Evolutionary conservation across 768 basidiomycete species (phyloP).

Genomic region (Kwoniella botswanensis): DNA sequence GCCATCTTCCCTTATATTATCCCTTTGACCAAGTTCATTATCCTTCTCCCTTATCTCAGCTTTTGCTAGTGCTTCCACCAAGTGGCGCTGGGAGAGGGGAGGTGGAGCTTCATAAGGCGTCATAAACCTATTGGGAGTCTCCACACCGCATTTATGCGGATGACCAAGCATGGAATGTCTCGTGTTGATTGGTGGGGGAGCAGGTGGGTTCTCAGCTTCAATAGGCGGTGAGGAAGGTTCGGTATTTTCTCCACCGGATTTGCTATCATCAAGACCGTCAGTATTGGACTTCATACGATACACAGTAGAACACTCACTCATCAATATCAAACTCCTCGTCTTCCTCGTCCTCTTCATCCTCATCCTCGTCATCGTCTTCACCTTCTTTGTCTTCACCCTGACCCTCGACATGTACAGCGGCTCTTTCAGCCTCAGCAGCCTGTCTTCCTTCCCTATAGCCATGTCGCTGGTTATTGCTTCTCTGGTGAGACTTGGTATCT

Average conservation of each 20-base stretch:
- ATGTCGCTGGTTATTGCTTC: background rate
- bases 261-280: conserved; percentile 51
- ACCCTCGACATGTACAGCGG: conserved; percentile 8
- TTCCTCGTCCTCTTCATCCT: conserved; percentile 66
- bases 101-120: conserved; percentile 49
- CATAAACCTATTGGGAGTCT: conserved; percentile 58
- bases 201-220: conserved; percentile 14
- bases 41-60: conserved; percentile 57
- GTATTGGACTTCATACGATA: background rate
- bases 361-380: conserved; percentile 56
- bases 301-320: conserved; percentile 62
- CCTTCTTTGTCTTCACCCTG: conserved; percentile 6
- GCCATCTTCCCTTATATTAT: conserved; percentile 62
- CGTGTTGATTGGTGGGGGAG: conserved; percentile 19
- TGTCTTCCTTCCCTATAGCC: conserved; percentile 12
- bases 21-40: conserved; percentile 64
- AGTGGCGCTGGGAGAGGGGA: conserved; percentile 52
- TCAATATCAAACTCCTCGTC: conserved; percentile 90
- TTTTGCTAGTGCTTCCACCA: conserved; percentile 49
- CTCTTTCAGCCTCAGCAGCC: conserved; percentile 14
- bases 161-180: conserved; percentile 40
- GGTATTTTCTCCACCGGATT: conserved; percentile 65
- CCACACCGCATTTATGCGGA: conserved; percentile 53
- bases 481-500: background rate
- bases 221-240: conserved; percentile 30